A percentile compares a stretch with the other conserved stretches of the same genome.
Conservation (phyloP, 2,329 filamentous ascomycete genomes). For the Ophiocordyceps camponoti-floridani region DNA sequence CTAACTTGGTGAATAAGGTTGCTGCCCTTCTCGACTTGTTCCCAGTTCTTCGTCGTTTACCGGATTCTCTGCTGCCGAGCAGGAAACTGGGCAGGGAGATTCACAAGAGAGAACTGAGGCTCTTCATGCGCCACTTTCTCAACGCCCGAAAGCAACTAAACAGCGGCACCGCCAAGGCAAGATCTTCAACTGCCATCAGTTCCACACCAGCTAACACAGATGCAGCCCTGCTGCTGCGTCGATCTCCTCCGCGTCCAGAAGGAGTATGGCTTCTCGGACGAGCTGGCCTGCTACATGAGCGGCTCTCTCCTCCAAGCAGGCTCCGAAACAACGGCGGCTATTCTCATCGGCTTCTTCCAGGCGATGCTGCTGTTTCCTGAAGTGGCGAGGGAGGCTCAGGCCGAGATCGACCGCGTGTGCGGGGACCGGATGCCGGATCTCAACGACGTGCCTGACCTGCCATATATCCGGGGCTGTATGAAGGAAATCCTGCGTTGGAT, state of each 20-base stretch:
- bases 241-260: not conserved
- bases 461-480: constrained; percentile 25
- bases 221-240: not conserved
- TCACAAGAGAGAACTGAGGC: not conserved
- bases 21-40: not conserved
- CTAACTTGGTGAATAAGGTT: not conserved
- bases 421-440: constrained; percentile 18
- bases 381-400: not conserved
- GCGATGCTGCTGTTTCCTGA: not conserved
- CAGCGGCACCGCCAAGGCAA: not conserved
- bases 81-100: not conserved
- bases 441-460: constrained; percentile 20
- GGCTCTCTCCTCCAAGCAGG: not conserved
- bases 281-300: not conserved
- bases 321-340: not conserved
- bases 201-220: not conserved
- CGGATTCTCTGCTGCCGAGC: not conserved
- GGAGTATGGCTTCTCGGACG: not conserved
- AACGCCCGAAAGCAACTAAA: not conserved
- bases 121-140: not conserved
- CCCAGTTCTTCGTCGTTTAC: not conserved
- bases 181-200: not conserved
- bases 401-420: not conserved
- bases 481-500: constrained; percentile 30
- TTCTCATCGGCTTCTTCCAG: not conserved